A percentile compares a stretch with the other conserved stretches of the same genome.
Evolutionary conservation across 495 filamentous ascomycete genomes (phyloP).

Genomic region (Penicillium steckii): DNA sequence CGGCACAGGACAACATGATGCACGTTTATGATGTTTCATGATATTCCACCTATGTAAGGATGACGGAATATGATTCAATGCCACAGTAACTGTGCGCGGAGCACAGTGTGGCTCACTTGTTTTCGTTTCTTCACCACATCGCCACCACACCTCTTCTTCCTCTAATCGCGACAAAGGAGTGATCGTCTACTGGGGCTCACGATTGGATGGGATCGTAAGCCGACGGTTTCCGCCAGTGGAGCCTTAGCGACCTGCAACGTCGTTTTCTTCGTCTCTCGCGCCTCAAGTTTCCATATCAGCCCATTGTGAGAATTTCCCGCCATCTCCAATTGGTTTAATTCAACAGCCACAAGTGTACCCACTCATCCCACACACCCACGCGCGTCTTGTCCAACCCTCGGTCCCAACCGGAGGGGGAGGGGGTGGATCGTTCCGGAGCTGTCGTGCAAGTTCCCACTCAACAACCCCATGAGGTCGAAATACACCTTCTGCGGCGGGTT

Average conservation of each 20-base stretch:
- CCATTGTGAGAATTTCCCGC: not conserved
- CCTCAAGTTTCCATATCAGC: not conserved
- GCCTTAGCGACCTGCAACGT: not conserved
- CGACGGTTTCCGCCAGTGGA: not conserved
- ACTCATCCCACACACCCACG: not conserved
- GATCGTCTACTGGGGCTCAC: not conserved
- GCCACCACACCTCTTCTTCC: no score
- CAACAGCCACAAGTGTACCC: not conserved
- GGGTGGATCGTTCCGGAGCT: not conserved
- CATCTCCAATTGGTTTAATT: not conserved
- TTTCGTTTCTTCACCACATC: no score
- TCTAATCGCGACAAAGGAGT: no score
- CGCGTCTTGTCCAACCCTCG: not conserved
- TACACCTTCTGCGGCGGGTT: slow-evolving; percentile 19
- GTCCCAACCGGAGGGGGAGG: not conserved
- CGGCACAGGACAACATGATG: no score
- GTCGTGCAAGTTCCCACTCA: not conserved
- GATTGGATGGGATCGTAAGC: not conserved
- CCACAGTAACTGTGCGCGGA: no score
- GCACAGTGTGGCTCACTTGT: no score
- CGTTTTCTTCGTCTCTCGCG: not conserved
- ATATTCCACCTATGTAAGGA: no score
- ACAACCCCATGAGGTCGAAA: slow-evolving; percentile 9
- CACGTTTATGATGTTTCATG: no score
- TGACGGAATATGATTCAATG: no score